Percentiles rank a stretch among this genome's conserved stretches.
These are phyloP conservation scores for Penicilliopsis zonata DNA, from an alignment of 495 filamentous ascomycete genomes.

Conservation along the genomic window DNA sequence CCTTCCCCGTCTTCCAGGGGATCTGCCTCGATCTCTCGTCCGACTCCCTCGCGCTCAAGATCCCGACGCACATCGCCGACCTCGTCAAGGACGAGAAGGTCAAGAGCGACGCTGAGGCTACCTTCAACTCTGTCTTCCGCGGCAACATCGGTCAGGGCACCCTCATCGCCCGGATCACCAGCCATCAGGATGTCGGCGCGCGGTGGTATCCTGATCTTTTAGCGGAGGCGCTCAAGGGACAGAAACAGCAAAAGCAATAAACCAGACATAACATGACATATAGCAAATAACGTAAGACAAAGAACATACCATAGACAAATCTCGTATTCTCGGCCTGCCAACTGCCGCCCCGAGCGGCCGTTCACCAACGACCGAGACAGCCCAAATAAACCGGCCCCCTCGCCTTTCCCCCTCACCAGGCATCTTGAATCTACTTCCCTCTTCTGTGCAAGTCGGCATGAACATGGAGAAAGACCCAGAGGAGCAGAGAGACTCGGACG, in stretches of 20 bases:
- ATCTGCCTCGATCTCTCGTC: constrained; percentile 73
- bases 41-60: constrained; percentile 55
- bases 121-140: constrained; percentile 27
- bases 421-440: too few species aligned
- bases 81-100: constrained; percentile 26
- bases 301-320: too few species aligned
- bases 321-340: too few species aligned
- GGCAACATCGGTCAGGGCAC: constrained; percentile 72
- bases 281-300: too few species aligned
- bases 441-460: too few species aligned
- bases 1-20: constrained; percentile 88
- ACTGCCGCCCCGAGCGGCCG: too few species aligned
- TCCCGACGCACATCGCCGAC: constrained; percentile 53
- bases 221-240: constrained; percentile 17
- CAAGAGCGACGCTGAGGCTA: constrained; percentile 31
- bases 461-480: too few species aligned
- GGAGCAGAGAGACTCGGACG: too few species aligned
- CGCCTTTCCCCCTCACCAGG: too few species aligned
- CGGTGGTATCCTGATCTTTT: constrained; percentile 67
- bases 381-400: too few species aligned
- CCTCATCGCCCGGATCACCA: constrained; percentile 70
- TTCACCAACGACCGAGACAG: too few species aligned
- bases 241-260: constrained; percentile 10
- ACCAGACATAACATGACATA: too few species aligned
- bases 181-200: constrained; percentile 79